phyloP scores from a whole-genome alignment of 345 rosid genomes.

The Populus pruinosa region DNA sequence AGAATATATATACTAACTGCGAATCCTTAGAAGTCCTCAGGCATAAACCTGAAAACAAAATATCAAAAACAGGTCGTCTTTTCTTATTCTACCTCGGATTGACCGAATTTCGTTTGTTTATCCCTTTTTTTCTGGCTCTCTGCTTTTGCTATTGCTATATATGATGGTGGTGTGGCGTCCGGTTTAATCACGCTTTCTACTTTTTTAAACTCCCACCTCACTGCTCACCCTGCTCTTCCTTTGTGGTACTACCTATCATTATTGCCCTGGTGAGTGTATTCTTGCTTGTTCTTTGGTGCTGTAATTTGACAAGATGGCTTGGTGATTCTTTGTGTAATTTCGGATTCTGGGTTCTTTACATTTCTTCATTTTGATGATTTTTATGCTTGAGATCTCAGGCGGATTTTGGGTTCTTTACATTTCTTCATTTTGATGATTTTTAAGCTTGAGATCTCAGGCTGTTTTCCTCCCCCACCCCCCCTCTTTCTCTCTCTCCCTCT shows the following conservation, averaged over 20 bases:
- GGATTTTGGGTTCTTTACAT: too few species aligned
- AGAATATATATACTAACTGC: too few species aligned
- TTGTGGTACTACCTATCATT: background rate
- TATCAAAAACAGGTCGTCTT: background rate
- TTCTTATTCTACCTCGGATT: background rate
- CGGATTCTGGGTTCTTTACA: too few species aligned
- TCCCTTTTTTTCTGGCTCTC: background rate
- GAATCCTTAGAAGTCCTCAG: background rate
- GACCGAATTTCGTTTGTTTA: conserved; percentile 1
- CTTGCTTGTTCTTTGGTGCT: background rate
- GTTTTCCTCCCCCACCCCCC: too few species aligned
- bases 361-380: too few species aligned
- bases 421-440: too few species aligned
- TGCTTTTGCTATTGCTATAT: background rate
- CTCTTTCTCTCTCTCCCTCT: too few species aligned
- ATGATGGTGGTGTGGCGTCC: background rate
- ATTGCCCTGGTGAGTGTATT: background rate
- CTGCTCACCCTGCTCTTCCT: too few species aligned
- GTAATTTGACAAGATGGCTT: too few species aligned
- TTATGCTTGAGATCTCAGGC: too few species aligned
- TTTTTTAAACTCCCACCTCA: background rate
- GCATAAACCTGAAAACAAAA: background rate
- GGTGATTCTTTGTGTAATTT: too few species aligned
- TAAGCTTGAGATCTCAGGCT: too few species aligned
- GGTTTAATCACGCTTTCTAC: background rate